Base-by-base conservation (phyloP, 2,329 filamentous ascomycete genomes). In the Aureobasidium sp. region DNA sequence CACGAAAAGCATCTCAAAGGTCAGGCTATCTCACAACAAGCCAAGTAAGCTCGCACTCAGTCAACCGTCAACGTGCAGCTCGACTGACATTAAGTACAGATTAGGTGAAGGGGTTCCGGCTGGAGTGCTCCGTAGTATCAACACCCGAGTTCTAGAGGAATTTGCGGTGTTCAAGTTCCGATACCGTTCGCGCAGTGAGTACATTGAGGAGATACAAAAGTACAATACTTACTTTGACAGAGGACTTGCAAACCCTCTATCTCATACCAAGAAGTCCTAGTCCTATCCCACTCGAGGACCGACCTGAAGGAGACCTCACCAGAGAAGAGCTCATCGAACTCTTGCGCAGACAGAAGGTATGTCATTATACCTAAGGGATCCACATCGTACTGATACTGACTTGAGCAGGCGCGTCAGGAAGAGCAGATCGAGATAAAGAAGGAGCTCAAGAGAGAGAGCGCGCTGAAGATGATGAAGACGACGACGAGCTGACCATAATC, bases 1-100 rank as follows among this genome's bases (percentile, higher is more conserved):
- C 56, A 67, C 0, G 66, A 69, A 41, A 68, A 67, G 29, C 56
- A 62, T 10, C 32, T 68, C 20, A 69, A 69, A 44, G 68, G 68
- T 1, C 58, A 63, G 44, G 62, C 66, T 0, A 34, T 69, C 8
- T 66, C 68, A 0, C 63, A 68, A 41, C 42, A 51, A 15, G 59
- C 65, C 13, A 53, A 53, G 63, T 67, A 27, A 44, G 64, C 9
- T 23, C 32, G 32, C 32, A 3, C 9, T 6, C 32, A 1, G 8
- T 6, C 3, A 7, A 8, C 15, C 3, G n/a, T 6, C n/a, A 13
- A 15, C 3, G 7, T 26, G 20, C 20, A 23, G 17, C 15, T 9
- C 2, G 1, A n/a, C 13, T 52, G 2, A 61, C 15, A 20, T 20
- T 20, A 36, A n/a, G 6, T 2, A 6, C 15, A 52, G 58, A 13